A percentile compares a stretch with the other conserved stretches of the same genome.
Evolutionary conservation across 1,284 basidiomycete genomes (phyloP).

Genomic region (Microbotryomycetes sp.): DNA sequence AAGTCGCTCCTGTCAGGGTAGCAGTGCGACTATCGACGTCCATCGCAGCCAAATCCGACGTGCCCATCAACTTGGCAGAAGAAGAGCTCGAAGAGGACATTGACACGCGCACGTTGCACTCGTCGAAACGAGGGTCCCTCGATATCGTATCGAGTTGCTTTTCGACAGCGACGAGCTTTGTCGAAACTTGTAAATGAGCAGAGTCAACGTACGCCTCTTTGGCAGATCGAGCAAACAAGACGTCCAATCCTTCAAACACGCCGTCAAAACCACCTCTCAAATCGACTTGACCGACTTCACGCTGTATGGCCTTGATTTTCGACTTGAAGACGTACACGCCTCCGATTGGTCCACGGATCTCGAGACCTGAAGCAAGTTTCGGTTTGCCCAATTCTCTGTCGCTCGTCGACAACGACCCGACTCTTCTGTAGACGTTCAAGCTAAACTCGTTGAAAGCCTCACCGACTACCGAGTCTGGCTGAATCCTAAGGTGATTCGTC

Average conservation of each 20-base stretch:
- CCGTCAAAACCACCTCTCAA: constrained; percentile 22
- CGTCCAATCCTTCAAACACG: constrained; percentile 25
- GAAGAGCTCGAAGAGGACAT: background rate
- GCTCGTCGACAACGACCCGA: constrained; percentile 10
- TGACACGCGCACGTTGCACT: background rate
- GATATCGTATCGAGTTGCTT: background rate
- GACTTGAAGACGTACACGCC: constrained; percentile 14
- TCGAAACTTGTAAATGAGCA: constrained; percentile 6
- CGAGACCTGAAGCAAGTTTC: background rate
- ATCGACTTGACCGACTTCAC: constrained; percentile 5
- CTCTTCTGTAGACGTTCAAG: constrained; percentile 7
- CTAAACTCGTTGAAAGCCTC: constrained; percentile 21
- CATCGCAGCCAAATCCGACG: background rate
- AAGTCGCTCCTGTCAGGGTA: background rate
- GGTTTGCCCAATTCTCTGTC: constrained; percentile 5
- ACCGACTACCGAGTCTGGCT: constrained; percentile 14
- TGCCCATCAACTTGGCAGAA: background rate
- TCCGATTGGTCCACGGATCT: background rate
- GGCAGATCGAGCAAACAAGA: constrained; percentile 11
- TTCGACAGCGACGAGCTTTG: background rate
- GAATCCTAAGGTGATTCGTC: constrained; percentile 27
- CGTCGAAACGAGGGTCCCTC: background rate
- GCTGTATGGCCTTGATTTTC: background rate
- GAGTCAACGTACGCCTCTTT: background rate
- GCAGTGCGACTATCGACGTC: background rate